phyloP scores from a whole-genome alignment of 2,329 filamentous ascomycete species.

The Tricladium varicosporioides region DNA sequence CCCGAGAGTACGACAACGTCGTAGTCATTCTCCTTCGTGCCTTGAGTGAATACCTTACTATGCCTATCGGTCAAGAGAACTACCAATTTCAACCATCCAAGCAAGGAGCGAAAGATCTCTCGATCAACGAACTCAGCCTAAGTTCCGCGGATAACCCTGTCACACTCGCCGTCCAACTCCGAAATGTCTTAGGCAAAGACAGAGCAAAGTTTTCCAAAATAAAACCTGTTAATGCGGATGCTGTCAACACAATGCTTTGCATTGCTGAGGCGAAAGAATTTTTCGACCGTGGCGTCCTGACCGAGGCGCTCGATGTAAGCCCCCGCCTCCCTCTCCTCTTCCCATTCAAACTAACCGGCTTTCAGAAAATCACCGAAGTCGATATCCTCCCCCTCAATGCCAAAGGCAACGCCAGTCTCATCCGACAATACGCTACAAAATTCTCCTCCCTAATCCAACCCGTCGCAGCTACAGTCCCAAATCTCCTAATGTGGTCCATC shows the following conservation, averaged over 20 bases:
- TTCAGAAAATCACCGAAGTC: slow-evolving; percentile 69
- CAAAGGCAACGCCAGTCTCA: slow-evolving; percentile 69
- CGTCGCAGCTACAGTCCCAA: slow-evolving; percentile 85
- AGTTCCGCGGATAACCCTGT: slow-evolving; percentile 67
- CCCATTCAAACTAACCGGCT: background rate
- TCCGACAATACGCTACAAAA: slow-evolving; percentile 76
- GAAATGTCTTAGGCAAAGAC: slow-evolving; percentile 3
- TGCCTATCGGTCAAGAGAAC: slow-evolving; percentile 80
- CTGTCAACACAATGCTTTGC: background rate
- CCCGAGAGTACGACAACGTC: slow-evolving; percentile 94
- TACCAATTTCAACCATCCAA: slow-evolving; percentile 63
- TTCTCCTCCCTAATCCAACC: slow-evolving; percentile 78
- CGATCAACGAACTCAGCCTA: slow-evolving; percentile 53
- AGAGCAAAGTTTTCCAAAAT: background rate
- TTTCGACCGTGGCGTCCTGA: background rate
- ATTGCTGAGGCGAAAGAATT: background rate
- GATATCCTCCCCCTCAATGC: slow-evolving; percentile 79
- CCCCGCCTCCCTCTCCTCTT: too few relatives aligned
- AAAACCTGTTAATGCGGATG: background rate
- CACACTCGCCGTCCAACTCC: slow-evolving; percentile 47
- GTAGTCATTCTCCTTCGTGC: slow-evolving; percentile 85
- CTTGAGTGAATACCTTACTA: slow-evolving; percentile 82
- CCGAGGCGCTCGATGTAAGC: background rate
- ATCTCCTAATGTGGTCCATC: slow-evolving; percentile 92
- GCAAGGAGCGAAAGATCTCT: slow-evolving; percentile 19